Evolutionary conservation across 2,329 filamentous ascomycete species (phyloP), one percentile per base, ranked within the genome.

Genomic region (Xylaria sp.): DNA sequence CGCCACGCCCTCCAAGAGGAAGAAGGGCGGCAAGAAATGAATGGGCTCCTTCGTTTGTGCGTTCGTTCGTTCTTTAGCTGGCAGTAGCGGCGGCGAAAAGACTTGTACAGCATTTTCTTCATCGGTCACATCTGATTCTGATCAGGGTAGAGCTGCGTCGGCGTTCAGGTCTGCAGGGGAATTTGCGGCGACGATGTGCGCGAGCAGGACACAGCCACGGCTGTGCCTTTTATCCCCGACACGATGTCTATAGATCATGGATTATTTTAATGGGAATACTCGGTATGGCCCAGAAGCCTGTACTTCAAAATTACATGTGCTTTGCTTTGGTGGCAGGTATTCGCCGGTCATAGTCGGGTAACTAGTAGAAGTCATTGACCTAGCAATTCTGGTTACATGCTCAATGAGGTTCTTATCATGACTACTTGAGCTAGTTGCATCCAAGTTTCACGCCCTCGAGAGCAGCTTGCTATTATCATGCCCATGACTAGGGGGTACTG

Each of bases 1-100:
- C 6, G 69, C 70, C 26, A 50, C 47, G n/a, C 44, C 50, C 20
- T 54, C 57, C 54, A 70, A 71, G 42, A 80, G 84, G 76, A 85
- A 82, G 77, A 87, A 85, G 78, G 87, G 85, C 77, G 79, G 77
- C 50, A 87, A 86, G 79, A 84, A 87, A 72, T 86, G 70, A 74
- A 22, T 11, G 40, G 17, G 26, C n/a, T 42, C 9, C n/a, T 26
- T 20, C 18, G n/a, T 43, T n/a, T 16, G 29, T 20, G 13, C 39
- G 38, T 21, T 42, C 9, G n/a, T 26, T 20, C 18, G n/a, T 43
- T n/a, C 8, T 18, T 20, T 9, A 37, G 38, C 19, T 13, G 19
- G 17, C 20, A 34, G 20, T 39, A 34, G 29, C 17, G 38, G 46
- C 46, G 29, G 45, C n/a, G n/a, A n/a, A n/a, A n/a, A 26, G 39